A percentile compares a stretch with the other conserved stretches of the same genome.
These are phyloP conservation scores for Chlorella sp. DNA, from an alignment of 139 green algal species.

Conservation along the genomic window DNA sequence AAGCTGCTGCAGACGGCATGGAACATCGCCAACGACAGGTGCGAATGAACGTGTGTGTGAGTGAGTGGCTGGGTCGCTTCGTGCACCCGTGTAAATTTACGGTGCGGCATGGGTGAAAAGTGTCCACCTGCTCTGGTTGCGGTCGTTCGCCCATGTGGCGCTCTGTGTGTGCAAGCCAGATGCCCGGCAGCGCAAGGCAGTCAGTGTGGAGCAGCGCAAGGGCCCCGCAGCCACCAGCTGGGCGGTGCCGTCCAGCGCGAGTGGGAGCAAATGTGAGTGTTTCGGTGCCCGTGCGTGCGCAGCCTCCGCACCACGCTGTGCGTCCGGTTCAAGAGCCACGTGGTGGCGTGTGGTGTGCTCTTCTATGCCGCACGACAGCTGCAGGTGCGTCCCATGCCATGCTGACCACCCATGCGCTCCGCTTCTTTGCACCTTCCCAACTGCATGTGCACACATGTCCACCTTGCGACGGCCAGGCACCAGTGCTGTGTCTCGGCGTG, in stretches of 20 bases:
- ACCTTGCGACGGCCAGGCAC: too few species aligned
- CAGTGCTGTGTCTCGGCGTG: too few species aligned
- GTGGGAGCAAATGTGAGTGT: background rate
- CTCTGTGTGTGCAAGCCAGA: too few species aligned
- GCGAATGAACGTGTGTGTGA: background rate
- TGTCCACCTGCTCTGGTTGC: background rate
- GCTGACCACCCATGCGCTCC: too few species aligned
- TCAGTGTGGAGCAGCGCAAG: background rate
- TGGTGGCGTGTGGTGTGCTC: constrained; percentile 83
- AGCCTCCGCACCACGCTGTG: constrained; percentile 84
- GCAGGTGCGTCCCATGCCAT: constrained; percentile 38
- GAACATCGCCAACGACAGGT: constrained; percentile 90
- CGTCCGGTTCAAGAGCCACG: constrained; percentile 71
- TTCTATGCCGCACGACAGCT: constrained; percentile 70
- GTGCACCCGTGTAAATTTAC: background rate
- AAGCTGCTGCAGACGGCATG: constrained; percentile 64
- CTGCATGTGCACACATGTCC: too few species aligned
- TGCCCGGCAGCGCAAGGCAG: background rate
- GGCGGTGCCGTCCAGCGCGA: background rate
- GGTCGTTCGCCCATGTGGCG: too few species aligned
- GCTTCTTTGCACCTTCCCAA: too few species aligned
- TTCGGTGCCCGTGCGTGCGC: constrained; percentile 10
- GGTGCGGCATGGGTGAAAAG: background rate
- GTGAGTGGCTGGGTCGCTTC: background rate
- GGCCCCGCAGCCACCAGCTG: background rate